Base-by-base conservation (phyloP, 306 rosid genomes). In the Pterocarpus santalinus region DNA sequence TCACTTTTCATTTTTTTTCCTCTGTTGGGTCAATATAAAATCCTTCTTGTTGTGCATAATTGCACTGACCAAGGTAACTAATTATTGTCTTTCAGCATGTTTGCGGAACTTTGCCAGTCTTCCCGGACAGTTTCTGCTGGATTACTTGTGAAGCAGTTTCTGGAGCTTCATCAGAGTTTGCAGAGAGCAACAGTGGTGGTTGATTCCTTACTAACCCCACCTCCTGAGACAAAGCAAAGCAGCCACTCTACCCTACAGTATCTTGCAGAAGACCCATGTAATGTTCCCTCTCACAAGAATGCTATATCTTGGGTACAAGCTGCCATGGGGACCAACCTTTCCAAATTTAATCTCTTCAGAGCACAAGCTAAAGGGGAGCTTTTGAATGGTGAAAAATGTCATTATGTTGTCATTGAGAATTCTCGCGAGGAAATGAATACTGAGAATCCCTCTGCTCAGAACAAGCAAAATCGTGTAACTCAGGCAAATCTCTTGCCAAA, bases 271-370 rank as follows among this genome's bases (percentile, higher is more conserved):
- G 90, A 88, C 67, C 58, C 41, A 1, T 52, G 84, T 79, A 76
- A 65, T 76, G 75, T 62, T 65, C 77, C 86, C 17, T 36, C 75
- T 60, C 53, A 70, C 36, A 90, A 85, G 41, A 83, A 89, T 85
- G 90, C 91, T 57, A 58, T 73, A 13, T 85, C 82, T 72, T 92
- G 97, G 97, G 88, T 88, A 65, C 91, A 88, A 80, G 93, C 95
- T 68, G 95, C 97, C 33, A 36, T 91, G 15, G 84, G 65, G 36
- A 88, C 97, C 67, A 88, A 89, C 81, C 92, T 92, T 63, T 89
- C 97, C 6, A 70, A 65, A 73, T 90, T 92, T 51, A 72, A 78
- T 72, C 78, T 92, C 41, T 88, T 85, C 60, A 76, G 78, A 77
- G 56, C 76, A 30, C 87, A 83, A 62, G 86, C 49, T 13, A 78